Base-by-base conservation (phyloP, 2,329 filamentous ascomycete species). In the Colletotrichum abscissum region DNA sequence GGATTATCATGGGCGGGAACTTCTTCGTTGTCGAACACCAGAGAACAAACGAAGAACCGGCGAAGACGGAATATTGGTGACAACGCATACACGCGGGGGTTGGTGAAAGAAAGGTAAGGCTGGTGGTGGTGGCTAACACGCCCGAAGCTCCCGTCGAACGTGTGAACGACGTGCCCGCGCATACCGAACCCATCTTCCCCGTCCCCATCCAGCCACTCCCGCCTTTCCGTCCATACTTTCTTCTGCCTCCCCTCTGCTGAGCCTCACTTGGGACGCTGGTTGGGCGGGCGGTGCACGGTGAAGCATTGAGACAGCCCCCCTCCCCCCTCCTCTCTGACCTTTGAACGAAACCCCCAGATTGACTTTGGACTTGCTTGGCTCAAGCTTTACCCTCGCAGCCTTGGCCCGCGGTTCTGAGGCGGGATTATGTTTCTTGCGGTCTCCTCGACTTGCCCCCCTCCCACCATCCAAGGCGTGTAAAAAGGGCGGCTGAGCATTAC, bases 321-420 rank as follows among this genome's bases (percentile, higher is more conserved):
- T 52, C 62, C 22, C 54, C 12, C 60, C 60, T 12, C 49, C 66
- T 58, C 57, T 33, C 56, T 33, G 26, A 59, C 24, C 58, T 59
- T 33, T 57, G 16, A 58, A 64, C 52, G 26, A 46, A 56, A 69
- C 55, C 46, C 55, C 35, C 42, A 73, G 55, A 64, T 73, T 65
- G 70, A 69, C 70, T 69, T 73, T 65, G 66, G 59, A 62, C 9
- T 38, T 38, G 26, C 35, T 64, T 64, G 59, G 70, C 66, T 65
- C 59, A 73, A 69, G 70, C 66, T 73, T 69, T 35, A 55, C 33
- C 70, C 42, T 64, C 55, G 66, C 70, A 73, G 46, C 52, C 54
- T 56, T 69, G 66, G 42, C 66, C 58, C 24, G 14, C 24, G 58
- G 64, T 28, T 64, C 66, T 69, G 69, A 72, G 16, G 59, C 42